phyloP scores from a whole-genome alignment of 2,329 filamentous ascomycete species.

The Mycosphaerella arachidis region DNA sequence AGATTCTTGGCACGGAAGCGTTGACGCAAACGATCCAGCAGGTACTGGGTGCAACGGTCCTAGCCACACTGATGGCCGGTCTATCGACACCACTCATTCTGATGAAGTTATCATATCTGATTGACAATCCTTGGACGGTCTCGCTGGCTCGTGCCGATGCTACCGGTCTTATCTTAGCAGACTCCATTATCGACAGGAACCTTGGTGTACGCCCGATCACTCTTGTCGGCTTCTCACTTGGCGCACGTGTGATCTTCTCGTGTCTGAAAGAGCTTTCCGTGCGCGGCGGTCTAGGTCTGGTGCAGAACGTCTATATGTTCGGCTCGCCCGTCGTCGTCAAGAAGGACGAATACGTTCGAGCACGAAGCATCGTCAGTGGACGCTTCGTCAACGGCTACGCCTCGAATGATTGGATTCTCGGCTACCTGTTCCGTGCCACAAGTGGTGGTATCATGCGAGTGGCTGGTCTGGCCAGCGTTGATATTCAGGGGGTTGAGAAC shows the following conservation, averaged over 20 bases:
- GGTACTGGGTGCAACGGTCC: constrained; percentile 82
- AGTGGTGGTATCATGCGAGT: constrained; percentile 85
- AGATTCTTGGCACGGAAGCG: constrained; percentile 95
- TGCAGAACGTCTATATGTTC: constrained; percentile 95
- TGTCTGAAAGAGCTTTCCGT: constrained; percentile 81
- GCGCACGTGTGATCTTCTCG: constrained; percentile 85
- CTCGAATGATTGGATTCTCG: constrained; percentile 91
- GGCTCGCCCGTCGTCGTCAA: constrained; percentile 89
- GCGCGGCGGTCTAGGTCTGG: constrained; percentile 76
- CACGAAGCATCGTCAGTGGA: constrained; percentile 80
- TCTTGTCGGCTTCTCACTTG: constrained; percentile 89
- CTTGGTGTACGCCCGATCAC: constrained; percentile 88
- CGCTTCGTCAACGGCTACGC: constrained; percentile 93
- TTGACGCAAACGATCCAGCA: constrained; percentile 95
- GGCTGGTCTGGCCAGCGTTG: constrained; percentile 74
- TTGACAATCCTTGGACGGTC: constrained; percentile 98
- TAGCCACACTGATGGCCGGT: constrained; percentile 86
- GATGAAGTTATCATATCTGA: constrained; percentile 90
- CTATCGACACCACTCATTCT: constrained; percentile 87
- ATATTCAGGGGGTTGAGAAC: constrained; percentile 83
- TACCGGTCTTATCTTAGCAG: constrained; percentile 86
- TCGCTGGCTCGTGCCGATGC: constrained; percentile 85
- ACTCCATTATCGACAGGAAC: constrained; percentile 87
- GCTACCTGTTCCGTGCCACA: constrained; percentile 90
- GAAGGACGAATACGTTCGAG: constrained; percentile 79